Evolutionary conservation across 495 filamentous ascomycete genomes (phyloP).

Genomic region (Trichoderma reesei): DNA sequence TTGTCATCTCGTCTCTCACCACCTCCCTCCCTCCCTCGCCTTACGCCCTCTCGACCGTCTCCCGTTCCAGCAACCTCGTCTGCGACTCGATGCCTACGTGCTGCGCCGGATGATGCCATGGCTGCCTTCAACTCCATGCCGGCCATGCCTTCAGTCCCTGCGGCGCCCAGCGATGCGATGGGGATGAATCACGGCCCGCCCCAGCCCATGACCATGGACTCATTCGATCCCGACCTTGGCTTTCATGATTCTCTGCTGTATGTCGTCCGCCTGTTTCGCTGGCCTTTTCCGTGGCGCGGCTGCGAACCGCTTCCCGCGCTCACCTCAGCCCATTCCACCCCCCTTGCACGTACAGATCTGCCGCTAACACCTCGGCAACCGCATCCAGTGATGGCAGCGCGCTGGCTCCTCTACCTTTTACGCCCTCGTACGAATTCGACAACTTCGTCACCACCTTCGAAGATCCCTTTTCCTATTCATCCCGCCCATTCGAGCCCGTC

Average conservation of each 20-base stretch:
- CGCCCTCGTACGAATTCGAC: slow-evolving; percentile 47
- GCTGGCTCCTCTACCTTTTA: slow-evolving; percentile 41
- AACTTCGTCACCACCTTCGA: slow-evolving; percentile 51
- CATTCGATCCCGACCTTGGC: slow-evolving; percentile 30
- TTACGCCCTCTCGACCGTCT: not conserved
- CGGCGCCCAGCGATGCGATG: slow-evolving; percentile 29
- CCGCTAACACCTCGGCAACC: slow-evolving; percentile 10
- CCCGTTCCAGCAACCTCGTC: not conserved
- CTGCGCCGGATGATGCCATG: slow-evolving; percentile 32
- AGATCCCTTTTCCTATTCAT: slow-evolving; percentile 52
- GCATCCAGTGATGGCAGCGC: slow-evolving; percentile 28
- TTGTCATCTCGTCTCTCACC: not conserved
- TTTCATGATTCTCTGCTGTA: slow-evolving; percentile 41
- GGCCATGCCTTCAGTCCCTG: slow-evolving; percentile 27
- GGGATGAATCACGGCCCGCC: slow-evolving; percentile 19
- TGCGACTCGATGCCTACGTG: slow-evolving; percentile 2
- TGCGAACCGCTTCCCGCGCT: not conserved
- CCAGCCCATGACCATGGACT: slow-evolving; percentile 28
- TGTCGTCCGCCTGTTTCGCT: slow-evolving; percentile 13
- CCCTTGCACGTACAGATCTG: not conserved
- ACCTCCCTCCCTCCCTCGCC: not conserved
- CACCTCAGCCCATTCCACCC: not conserved
- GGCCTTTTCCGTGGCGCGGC: not conserved
- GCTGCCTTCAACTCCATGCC: slow-evolving; percentile 40
- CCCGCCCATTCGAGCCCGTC: slow-evolving; percentile 40